Evolutionary conservation across 345 rosid species (phyloP), one percentile per base, ranked within the genome.

Genomic region (Populus tremula): DNA sequence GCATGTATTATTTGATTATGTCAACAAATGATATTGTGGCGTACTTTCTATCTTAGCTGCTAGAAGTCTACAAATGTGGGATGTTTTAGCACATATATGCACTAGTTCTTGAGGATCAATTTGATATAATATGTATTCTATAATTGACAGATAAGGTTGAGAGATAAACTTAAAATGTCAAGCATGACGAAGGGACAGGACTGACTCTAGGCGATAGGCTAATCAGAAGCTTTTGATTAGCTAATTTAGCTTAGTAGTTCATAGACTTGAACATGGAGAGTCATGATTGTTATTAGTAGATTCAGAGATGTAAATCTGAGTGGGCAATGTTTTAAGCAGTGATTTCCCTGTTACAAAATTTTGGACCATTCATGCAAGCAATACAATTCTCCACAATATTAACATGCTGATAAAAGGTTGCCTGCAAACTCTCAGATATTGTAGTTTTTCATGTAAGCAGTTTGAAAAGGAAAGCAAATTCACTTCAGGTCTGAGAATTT

Each of bases 1-100:
- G 99, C 89, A 54, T 38, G 72, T 70, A 29, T 20, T 16, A 29
- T 31, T 74, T 23, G 65, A 36, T 16, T 8, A 71, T 2, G 4
- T 72, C 21, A 53, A 35, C 47, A 39, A 59, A 5, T 43, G 50
- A 47, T 47, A 21, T 2, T 63, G 7, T 16, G 18, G 11, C n/a
- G n/a, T 38, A 0, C 7, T 25, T 31, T 41, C 35, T 78, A 6
- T 20, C 20, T 18, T 13, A 17, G 5, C 21, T 21, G 45, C 50
- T 38, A 17, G n/a, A 41, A 8, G 39, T 13, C 18, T 20, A 53
- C 43, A 53, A 62, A 25, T 63, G 10, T 5, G 45, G 27, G 59
- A 63, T 74, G 39, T 69, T 18, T 72, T 43, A 39, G 23, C 10
- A 23, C 29, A 25, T 71, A 5, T 23, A 29, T 5, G 35, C 13